phyloP scores from a whole-genome alignment of 805 yeast species.

The Huiozyma naganishii region DNA sequence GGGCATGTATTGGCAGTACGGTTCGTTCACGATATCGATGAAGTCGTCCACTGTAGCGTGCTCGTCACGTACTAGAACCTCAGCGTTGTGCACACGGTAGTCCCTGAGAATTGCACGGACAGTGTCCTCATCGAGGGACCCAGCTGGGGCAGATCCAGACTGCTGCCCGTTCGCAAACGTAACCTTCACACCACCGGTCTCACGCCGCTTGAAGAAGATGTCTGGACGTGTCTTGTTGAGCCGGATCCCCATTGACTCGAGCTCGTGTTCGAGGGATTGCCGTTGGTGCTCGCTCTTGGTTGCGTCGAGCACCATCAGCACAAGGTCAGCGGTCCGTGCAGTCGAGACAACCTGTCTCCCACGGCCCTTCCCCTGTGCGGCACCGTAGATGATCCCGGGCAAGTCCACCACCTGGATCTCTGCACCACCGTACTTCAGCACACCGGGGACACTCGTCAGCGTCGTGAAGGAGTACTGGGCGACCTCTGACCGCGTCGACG shows the following conservation, averaged over 20 bases:
- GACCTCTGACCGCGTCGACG: constrained; percentile 88
- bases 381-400: constrained; percentile 96
- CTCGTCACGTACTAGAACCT: constrained; percentile 81
- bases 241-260: constrained; percentile 90
- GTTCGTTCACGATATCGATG: constrained; percentile 82
- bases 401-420: constrained; percentile 95
- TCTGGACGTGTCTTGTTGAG: constrained; percentile 72
- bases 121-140: constrained; percentile 64
- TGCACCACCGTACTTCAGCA: constrained; percentile 89
- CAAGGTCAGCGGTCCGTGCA: constrained; percentile 87
- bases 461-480: constrained; percentile 96
- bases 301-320: constrained; percentile 90
- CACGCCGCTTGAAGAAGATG: constrained; percentile 65
- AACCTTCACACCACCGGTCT: constrained; percentile 85
- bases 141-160: constrained; percentile 53
- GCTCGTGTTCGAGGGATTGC: constrained; percentile 72
- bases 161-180: constrained; percentile 37
- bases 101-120: constrained; percentile 71
- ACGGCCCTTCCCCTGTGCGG: constrained; percentile 94
- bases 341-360: constrained; percentile 96
- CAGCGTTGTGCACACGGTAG: constrained; percentile 86
- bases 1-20: constrained; percentile 77
- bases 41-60: constrained; percentile 85
- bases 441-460: constrained; percentile 93
- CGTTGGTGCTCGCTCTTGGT: constrained; percentile 89